These are phyloP conservation scores for Candida pseudofarinosa DNA, from an alignment of 805 yeast species.

Conservation along the genomic window DNA sequence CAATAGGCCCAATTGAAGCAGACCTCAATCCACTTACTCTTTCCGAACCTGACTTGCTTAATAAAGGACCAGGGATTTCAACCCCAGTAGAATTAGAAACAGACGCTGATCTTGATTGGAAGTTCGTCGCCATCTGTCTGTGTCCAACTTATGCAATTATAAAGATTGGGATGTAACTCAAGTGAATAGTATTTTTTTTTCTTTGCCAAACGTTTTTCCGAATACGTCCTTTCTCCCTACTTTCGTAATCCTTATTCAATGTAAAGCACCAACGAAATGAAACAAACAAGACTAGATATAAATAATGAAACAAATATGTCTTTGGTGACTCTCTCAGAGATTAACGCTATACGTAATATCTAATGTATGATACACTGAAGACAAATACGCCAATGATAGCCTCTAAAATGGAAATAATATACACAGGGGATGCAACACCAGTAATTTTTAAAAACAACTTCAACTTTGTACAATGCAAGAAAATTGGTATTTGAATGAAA, in stretches of 20 bases:
- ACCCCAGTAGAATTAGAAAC: constrained; percentile 9
- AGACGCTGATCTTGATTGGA: constrained; percentile 21
- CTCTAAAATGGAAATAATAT: background rate
- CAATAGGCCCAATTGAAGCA: constrained; percentile 16
- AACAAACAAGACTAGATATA: background rate
- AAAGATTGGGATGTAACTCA: constrained; percentile 1
- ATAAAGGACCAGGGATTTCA: background rate
- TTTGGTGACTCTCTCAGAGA: background rate
- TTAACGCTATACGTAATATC: background rate
- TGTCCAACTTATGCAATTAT: background rate
- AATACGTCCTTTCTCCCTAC: background rate
- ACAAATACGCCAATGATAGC: background rate
- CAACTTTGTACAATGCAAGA: background rate
- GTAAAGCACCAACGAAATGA: background rate
- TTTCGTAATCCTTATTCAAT: background rate
- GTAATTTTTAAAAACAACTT: background rate
- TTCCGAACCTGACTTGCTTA: constrained; percentile 1
- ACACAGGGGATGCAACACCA: background rate
- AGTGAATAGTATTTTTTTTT: too few relatives aligned
- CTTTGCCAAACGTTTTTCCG: too few relatives aligned
- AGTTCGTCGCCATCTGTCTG: constrained; percentile 12
- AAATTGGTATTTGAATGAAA: background rate
- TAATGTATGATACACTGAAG: background rate
- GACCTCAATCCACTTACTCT: constrained; percentile 8
- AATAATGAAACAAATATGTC: background rate